phyloP scores from a whole-genome alignment of 306 rosid species.

The Glycine latifolia region DNA sequence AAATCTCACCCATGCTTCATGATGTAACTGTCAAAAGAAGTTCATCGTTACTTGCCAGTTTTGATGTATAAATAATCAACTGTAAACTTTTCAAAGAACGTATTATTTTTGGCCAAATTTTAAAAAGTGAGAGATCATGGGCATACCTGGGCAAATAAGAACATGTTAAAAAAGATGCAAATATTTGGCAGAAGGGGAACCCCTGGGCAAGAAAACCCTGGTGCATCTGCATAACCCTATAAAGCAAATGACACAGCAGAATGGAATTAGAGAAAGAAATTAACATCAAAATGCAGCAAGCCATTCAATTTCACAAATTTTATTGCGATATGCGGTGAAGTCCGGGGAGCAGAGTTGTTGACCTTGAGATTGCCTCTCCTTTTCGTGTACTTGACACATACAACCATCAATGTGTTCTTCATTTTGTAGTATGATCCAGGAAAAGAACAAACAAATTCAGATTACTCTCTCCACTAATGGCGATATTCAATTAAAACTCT shows the following conservation, averaged over 20 bases:
- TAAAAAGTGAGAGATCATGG: constrained; percentile 4
- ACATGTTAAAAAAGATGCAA: constrained; percentile 94
- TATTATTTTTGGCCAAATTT: constrained; percentile 22
- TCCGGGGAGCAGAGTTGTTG: constrained; percentile 27
- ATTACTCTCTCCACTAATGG: constrained; percentile 21
- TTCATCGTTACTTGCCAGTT: constrained; percentile 35
- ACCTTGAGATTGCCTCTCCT: constrained; percentile 34
- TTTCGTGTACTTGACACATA: constrained; percentile 37
- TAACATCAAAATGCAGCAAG: constrained; percentile 31
- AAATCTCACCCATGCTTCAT: constrained; percentile 96
- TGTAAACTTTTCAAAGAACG: not conserved
- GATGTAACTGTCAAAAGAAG: constrained; percentile 69
- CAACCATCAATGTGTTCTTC: constrained; percentile 31
- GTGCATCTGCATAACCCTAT: constrained; percentile 75
- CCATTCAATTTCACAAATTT: constrained; percentile 35
- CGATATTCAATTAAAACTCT: constrained; percentile 26
- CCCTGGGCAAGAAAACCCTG: constrained; percentile 93
- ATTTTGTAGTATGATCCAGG: constrained; percentile 35
- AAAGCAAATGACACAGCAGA: constrained; percentile 27
- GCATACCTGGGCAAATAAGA: constrained; percentile 89
- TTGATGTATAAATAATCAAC: constrained; percentile 26
- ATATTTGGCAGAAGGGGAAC: constrained; percentile 79
- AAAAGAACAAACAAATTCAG: constrained; percentile 37
- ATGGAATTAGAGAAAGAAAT: constrained; percentile 38
- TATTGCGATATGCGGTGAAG: constrained; percentile 17